Evolutionary conservation across 306 rosid species (phyloP), one percentile per base, ranked within the genome.

Genomic region (Spatholobus suberectus): DNA sequence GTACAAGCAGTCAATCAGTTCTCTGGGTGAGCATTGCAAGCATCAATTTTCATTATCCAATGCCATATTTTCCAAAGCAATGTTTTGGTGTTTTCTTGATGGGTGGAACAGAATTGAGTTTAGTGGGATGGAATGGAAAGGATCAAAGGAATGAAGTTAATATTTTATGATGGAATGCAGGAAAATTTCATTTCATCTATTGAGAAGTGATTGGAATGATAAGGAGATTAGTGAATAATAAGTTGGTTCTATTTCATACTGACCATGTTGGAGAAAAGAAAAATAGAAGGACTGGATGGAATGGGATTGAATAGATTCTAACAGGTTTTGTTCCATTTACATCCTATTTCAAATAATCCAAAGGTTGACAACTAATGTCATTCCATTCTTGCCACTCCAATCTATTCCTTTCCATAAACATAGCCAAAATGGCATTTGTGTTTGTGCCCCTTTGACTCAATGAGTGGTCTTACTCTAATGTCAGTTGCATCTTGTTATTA

Each of bases 1-100:
- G 57, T 92, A 94, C 89, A 87, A 84, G 89, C 99, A 96, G 75
- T 89, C 87, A 8, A 20, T 92, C 54, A 54, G 66, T 83, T 82
- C 91, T 58, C 83, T 27, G 34, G 93, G 98, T 90, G 26, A 69
- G 85, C 29, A 57, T 63, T 90, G 83, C 29, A 57, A 63, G 14
- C 58, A 55, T 81, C 73, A 6, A n/a, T 47, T 55, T 68, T 44
- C 17, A 55, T 70, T 51, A 35, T 41, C 47, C 2, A 63, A 67
- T 66, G 12, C 12, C 18, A 46, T 15, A 40, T 24, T 67, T 70
- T 69, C 38, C 23, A 15, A 72, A 62, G 21, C 11, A 47, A 43
- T 62, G 23, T n/a, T 15, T 27, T 75, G 12, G 38, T 23, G 32
- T 55, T 46, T 73, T 69, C 51, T 38, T 52, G 37, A 78, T 44